Base-by-base conservation (phyloP, 345 rosid species). In the Populus alba region DNA sequence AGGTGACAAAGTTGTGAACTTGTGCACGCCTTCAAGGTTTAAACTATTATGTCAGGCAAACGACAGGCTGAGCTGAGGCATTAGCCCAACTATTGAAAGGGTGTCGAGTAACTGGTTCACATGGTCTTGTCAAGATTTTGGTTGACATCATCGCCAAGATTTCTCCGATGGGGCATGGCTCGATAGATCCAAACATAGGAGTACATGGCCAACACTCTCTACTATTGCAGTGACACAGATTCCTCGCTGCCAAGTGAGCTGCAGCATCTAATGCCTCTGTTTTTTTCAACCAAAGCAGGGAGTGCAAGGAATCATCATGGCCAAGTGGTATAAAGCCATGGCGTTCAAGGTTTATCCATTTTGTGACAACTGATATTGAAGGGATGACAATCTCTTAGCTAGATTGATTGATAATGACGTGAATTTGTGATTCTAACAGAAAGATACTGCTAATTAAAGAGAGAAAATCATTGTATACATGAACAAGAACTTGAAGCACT, bases 31-130 rank as follows among this genome's bases (percentile, higher is more conserved):
- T 33, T 33, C 37, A 33, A 33, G 37, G 37, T 33, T 33, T 33
- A 4, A 49, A 13, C 1, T 49, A 47, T 71, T 25, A 37, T 74
- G 69, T 74, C 77, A 75, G 23, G 78, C 78, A 27, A 65, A 66
- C 63, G 71, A 47, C 22, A 66, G 25, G 63, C 31, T 66, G 71
- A 74, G 51, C 15, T 0, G 25, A 49, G 51, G 66, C 63, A 7
- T 11, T 33, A 10, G 8, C 27, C 41, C 43, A 13, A 59, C 17
- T 38, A 38, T 59, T 27, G 3, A 3, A 45, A 43, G 7, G 20
- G 59, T 18, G 23, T 20, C 10, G 7, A 18, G 4, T 12, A 13
- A 20, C 39, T 8, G 2, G 57, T 57, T 37, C 17, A 29, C 33
- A 73, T 5, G 20, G 8, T 59, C 11, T 8, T 0, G 9, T 35